A percentile compares a stretch with the other conserved stretches of the same genome.
phyloP scores from a whole-genome alignment of 2,329 filamentous ascomycete genomes.

The Diaporthe sp. region DNA sequence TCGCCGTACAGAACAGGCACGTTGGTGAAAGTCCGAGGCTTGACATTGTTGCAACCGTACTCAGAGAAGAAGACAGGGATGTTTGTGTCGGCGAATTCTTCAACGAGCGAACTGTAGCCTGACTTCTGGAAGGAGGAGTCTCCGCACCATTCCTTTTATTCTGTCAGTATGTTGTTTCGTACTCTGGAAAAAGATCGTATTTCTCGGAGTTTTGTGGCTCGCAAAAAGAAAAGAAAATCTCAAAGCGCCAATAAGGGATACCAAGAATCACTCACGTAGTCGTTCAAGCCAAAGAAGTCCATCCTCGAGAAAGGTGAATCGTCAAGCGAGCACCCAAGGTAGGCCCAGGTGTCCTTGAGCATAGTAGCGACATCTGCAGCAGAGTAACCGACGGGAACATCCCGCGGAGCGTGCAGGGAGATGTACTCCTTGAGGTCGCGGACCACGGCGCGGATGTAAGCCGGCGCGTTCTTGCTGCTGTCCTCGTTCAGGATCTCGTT shows the following conservation, averaged over 20 bases:
- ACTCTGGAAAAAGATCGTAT: no score
- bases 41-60: conserved; percentile 76
- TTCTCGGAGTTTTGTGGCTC: no score
- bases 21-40: conserved; percentile 77
- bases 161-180: not conserved
- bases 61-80: conserved; percentile 84
- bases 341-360: conserved; percentile 77
- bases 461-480: conserved; percentile 67
- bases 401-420: conserved; percentile 71
- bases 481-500: conserved; percentile 78
- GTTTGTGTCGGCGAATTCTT: conserved; percentile 70
- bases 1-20: conserved; percentile 74
- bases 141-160: conserved; percentile 61
- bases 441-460: conserved; percentile 75
- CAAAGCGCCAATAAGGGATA: not conserved
- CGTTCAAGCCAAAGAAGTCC: conserved; percentile 80
- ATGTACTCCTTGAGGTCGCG: conserved; percentile 83
- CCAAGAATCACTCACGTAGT: conserved; percentile 50
- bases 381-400: conserved; percentile 79
- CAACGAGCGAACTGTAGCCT: conserved; percentile 51
- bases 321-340: conserved; percentile 71
- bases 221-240: not conserved
- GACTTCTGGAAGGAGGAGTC: conserved; percentile 60
- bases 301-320: conserved; percentile 65
- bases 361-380: conserved; percentile 78